Base-by-base conservation (phyloP, 78 protist genomes). In the Speleostelium caveatum region DNA sequence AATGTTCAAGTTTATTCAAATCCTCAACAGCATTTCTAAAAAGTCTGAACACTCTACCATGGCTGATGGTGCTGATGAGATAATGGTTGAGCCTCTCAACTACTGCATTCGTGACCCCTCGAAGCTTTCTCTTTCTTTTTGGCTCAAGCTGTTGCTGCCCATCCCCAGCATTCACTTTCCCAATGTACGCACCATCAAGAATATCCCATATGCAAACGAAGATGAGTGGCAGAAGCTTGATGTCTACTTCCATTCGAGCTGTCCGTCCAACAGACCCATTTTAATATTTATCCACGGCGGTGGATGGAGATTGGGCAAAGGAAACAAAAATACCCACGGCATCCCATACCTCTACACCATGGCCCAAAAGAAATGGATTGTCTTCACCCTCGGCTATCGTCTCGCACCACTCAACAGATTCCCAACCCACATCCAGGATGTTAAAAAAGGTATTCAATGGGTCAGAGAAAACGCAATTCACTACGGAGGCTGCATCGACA, bases 351-450 rank as follows among this genome's bases (percentile, higher is more conserved):
- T 65, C 69, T 62, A 65, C 51, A 58, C 42, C 8, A 65, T 75
- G 75, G 86, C 86, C 51, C 41, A 49, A 3, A 30, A 75, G 45
- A 41, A 62, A 30, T 65, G 73, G 75, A 65, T 65, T 17, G 86
- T 65, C 2, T 65, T 75, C 63, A 45, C 71, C 8, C 26, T 65
- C 32, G 86, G 75, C 4, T 65, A 62, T 17, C 55, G 75, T 59
- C 39, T 75, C 1, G 42, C 71, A 28, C 75, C 71, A 12, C 26
- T 10, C 3, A 35, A 49, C 26, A 42, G 30, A 45, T 75, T 75
- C 86, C 86, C 86, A 59, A 65, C 86, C 4, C 86, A 75, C 42
- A 62, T 75, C 42, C 32, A 65, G 14, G 86, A 75, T 49, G 69
- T 59, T 1, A 75, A 75, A 24, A 32, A 62, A 32, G 86, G 38